Evolutionary conservation across 208 protist genomes (phyloP).

Genomic region (Lotmaria passim): DNA sequence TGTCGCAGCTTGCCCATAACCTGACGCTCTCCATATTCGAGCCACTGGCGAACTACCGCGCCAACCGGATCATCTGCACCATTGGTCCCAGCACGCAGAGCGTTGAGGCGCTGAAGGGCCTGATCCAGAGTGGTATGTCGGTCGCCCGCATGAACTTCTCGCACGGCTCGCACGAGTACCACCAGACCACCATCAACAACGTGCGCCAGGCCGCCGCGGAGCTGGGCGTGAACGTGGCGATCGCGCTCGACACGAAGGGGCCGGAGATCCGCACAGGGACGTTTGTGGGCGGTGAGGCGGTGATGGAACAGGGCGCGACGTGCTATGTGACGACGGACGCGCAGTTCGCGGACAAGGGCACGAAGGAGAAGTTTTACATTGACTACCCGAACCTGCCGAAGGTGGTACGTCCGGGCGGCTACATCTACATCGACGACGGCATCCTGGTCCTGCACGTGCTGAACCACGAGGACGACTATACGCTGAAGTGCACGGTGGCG

Average conservation of each 20-base stretch:
- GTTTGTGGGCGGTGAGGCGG: slow-evolving; percentile 76
- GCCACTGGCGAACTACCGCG: slow-evolving; percentile 75
- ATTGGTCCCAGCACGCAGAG: slow-evolving; percentile 96
- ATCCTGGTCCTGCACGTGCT: slow-evolving; percentile 92
- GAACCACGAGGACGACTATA: slow-evolving; percentile 70
- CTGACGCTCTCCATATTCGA: slow-evolving; percentile 89
- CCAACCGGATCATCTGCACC: slow-evolving; percentile 96
- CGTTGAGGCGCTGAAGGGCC: slow-evolving; percentile 90
- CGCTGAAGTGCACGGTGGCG: slow-evolving; percentile 78
- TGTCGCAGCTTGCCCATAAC: slow-evolving; percentile 91
- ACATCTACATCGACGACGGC: slow-evolving; percentile 97
- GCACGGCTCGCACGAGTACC: slow-evolving; percentile 97
- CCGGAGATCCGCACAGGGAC: slow-evolving; percentile 97
- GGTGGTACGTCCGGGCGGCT: slow-evolving; percentile 79
- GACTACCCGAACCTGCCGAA: slow-evolving; percentile 92
- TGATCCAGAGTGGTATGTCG: slow-evolving; percentile 97
- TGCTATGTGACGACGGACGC: slow-evolving; percentile 92
- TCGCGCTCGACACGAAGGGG: slow-evolving; percentile 97
- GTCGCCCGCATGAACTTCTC: slow-evolving; percentile 98
- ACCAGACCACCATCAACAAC: slow-evolving; percentile 95
- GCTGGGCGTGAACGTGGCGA: slow-evolving; percentile 89
- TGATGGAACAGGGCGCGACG: slow-evolving; percentile 68
- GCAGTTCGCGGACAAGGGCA: slow-evolving; percentile 79
- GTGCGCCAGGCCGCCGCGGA: slow-evolving; percentile 90
- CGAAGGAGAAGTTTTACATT: slow-evolving; percentile 88